These are phyloP conservation scores for Brassica carinata DNA, from an alignment of 345 rosid species.

Conservation along the genomic window DNA sequence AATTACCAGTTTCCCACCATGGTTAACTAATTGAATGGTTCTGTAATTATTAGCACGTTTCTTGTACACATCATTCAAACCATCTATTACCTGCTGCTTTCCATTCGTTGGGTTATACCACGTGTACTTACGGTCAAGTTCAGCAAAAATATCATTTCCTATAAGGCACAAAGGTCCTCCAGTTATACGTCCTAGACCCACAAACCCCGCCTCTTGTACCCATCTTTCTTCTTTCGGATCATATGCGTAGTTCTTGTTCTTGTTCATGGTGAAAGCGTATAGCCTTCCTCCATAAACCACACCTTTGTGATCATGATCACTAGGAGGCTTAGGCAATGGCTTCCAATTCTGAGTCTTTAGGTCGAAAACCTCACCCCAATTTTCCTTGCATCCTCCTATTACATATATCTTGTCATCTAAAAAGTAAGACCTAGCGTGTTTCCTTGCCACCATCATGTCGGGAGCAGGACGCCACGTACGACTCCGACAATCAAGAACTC, in stretches of 20 bases:
- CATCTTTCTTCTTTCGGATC: background rate
- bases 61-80: background rate
- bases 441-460: slow-evolving; percentile 55
- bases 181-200: background rate
- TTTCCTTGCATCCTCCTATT: slow-evolving; percentile 15
- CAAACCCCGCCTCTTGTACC: background rate
- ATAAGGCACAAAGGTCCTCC: background rate
- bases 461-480: slow-evolving; percentile 59
- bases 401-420: slow-evolving; percentile 56
- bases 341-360: background rate
- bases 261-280: background rate
- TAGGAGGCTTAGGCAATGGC: background rate
- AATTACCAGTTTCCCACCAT: no score
- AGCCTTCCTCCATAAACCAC: background rate
- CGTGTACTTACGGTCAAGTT: background rate
- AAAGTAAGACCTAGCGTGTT: slow-evolving; percentile 51
- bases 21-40: no score
- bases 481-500: slow-evolving; percentile 67
- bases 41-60: background rate
- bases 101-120: background rate
- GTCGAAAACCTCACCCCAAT: slow-evolving; percentile 1
- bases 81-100: background rate
- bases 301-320: background rate
- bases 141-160: background rate
- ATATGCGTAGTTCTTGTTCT: background rate